Evolutionary conservation across 306 rosid genomes (phyloP).

Genomic region (Comarum palustre): DNA sequence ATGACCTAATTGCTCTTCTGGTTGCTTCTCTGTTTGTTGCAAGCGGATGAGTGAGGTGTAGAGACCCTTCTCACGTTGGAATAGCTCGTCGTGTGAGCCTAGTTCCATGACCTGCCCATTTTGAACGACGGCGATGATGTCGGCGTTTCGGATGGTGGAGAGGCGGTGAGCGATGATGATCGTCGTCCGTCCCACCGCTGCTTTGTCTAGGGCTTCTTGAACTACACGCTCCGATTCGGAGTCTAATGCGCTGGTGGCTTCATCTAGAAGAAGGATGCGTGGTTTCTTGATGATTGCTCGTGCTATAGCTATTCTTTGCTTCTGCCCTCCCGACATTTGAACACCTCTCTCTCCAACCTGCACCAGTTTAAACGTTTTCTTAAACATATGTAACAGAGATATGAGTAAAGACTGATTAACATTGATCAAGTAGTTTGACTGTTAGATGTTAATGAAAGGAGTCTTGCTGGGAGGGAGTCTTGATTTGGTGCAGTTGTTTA

Average conservation of each 20-base stretch:
- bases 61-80: constrained; percentile 40
- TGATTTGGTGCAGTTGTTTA: neutral
- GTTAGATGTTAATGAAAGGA: neutral
- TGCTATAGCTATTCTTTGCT: constrained; percentile 88
- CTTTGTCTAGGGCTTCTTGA: constrained; percentile 83
- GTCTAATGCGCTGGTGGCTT: constrained; percentile 91
- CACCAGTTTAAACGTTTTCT: neutral
- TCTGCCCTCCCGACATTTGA: constrained; percentile 96
- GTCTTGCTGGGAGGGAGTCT: neutral
- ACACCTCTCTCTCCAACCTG: constrained; percentile 91
- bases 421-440: neutral
- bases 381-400: neutral
- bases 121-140: constrained; percentile 65
- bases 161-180: constrained; percentile 79
- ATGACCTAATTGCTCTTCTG: constrained; percentile 25
- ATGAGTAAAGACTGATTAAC: neutral
- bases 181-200: constrained; percentile 75
- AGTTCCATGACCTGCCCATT: constrained; percentile 57
- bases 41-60: constrained; percentile 60
- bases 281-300: constrained; percentile 76
- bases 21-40: constrained; percentile 50
- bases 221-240: constrained; percentile 76
- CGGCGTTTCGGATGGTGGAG: constrained; percentile 71
- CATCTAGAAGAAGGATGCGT: constrained; percentile 64
- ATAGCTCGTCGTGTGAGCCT: constrained; percentile 62